phyloP scores from a whole-genome alignment of 2,329 filamentous ascomycete genomes.

The Colletotrichum ledebouriae region DNA sequence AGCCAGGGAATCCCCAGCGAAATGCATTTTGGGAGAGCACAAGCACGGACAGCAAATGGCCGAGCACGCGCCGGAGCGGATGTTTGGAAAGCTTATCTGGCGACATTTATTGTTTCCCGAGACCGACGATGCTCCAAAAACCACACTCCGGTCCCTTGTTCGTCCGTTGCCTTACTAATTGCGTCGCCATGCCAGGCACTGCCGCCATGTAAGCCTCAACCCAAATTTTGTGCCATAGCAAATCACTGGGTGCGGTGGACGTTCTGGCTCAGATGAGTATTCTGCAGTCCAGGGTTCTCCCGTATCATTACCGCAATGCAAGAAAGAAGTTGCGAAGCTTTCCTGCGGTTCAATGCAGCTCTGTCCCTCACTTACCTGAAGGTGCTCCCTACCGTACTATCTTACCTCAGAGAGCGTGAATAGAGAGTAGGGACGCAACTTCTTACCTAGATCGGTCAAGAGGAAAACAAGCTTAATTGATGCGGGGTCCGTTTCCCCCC shows the following conservation, averaged over 20 bases:
- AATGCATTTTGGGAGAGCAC: constrained; percentile 2
- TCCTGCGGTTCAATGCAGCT: neutral
- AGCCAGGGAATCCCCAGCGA: neutral
- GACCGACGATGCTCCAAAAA: neutral
- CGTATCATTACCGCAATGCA: neutral
- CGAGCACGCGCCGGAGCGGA: neutral
- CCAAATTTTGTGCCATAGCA: neutral
- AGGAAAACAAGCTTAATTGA: constrained; percentile 25
- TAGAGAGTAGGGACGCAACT: neutral
- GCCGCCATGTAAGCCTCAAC: constrained; percentile 10
- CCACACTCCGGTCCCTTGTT: constrained; percentile 1
- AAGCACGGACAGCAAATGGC: neutral
- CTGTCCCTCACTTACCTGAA: neutral
- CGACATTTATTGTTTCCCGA: neutral
- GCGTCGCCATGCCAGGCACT: constrained; percentile 4
- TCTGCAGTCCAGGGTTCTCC: neutral
- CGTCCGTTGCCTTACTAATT: constrained; percentile 1
- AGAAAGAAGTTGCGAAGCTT: neutral
- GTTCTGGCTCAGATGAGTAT: neutral
- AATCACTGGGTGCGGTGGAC: neutral
- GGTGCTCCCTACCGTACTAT: too few species aligned
- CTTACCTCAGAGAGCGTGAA: neutral
- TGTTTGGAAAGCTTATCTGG: neutral
- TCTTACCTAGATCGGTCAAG: neutral
- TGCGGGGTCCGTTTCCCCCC: constrained; percentile 28